phyloP scores from a whole-genome alignment of 305 asterid genomes.

The Fraxinus floribunda region DNA sequence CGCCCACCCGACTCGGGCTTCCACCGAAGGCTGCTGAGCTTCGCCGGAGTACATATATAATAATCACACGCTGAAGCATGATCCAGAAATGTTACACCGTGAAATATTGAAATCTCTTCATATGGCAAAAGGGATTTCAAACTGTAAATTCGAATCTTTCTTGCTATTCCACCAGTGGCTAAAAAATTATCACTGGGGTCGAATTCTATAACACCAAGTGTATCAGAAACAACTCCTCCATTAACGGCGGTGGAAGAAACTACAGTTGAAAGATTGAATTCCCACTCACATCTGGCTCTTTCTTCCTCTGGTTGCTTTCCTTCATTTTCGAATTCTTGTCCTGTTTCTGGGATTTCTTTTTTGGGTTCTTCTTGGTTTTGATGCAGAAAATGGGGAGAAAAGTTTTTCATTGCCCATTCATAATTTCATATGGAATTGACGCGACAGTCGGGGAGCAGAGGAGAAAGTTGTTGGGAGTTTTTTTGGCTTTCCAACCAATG shows the following conservation, averaged over 20 bases:
- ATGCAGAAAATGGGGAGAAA: slow-evolving; percentile 25
- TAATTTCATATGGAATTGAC: slow-evolving; percentile 40
- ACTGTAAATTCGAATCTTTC: slow-evolving; percentile 65
- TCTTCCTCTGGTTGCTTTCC: slow-evolving; percentile 17
- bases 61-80: slow-evolving; percentile 63
- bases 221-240: slow-evolving; percentile 45
- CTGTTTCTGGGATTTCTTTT: slow-evolving; percentile 12
- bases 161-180: slow-evolving; percentile 87
- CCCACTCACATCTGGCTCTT: slow-evolving; percentile 65
- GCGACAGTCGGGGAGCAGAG: slow-evolving; percentile 20
- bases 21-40: slow-evolving; percentile 80
- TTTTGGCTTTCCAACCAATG: slow-evolving; percentile 21
- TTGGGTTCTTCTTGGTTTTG: neutral
- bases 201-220: slow-evolving; percentile 74
- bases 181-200: slow-evolving; percentile 50
- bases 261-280: slow-evolving; percentile 63
- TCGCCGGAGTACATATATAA: slow-evolving; percentile 81
- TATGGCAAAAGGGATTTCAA: slow-evolving; percentile 25
- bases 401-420: slow-evolving; percentile 70
- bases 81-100: slow-evolving; percentile 27
- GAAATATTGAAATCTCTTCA: neutral
- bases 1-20: slow-evolving; percentile 63
- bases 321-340: slow-evolving; percentile 6
- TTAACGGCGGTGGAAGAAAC: slow-evolving; percentile 41
- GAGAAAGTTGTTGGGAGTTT: neutral